Evolutionary conservation across 2,329 filamentous ascomycete genomes (phyloP).

Genomic region (Venturia oleaginea): DNA sequence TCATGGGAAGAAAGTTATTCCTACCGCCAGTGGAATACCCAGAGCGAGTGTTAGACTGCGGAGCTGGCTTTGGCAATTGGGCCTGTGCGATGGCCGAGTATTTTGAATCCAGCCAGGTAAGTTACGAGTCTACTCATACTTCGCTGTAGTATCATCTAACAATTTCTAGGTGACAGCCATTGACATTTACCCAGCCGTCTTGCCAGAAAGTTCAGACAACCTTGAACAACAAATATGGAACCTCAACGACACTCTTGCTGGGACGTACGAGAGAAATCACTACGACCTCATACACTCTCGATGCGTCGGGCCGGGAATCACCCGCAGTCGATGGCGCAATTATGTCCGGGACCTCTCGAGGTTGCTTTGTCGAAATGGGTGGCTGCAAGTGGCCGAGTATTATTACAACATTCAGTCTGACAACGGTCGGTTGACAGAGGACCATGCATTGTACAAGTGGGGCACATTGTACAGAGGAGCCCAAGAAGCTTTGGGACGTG

Average conservation of each 20-base stretch:
- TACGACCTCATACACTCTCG: slow-evolving; percentile 82
- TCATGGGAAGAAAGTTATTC: slow-evolving; percentile 23
- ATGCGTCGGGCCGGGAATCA: slow-evolving; percentile 62
- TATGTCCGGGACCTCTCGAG: slow-evolving; percentile 70
- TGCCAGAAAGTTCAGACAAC: slow-evolving; percentile 30
- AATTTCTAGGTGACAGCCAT: slow-evolving; percentile 27
- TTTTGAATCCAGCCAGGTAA: slow-evolving; percentile 29
- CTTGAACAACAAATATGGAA: slow-evolving; percentile 27
- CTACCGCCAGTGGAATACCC: slow-evolving; percentile 25
- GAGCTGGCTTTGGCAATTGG: slow-evolving; percentile 32
- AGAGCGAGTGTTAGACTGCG: slow-evolving; percentile 29
- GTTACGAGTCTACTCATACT: background rate
- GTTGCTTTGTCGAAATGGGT: slow-evolving; percentile 65
- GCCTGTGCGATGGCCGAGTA: slow-evolving; percentile 28
- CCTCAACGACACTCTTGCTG: slow-evolving; percentile 28
- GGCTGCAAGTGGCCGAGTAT: slow-evolving; percentile 82
- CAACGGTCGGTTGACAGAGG: slow-evolving; percentile 63
- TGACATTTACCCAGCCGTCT: slow-evolving; percentile 27
- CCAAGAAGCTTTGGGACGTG: slow-evolving; percentile 26
- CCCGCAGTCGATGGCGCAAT: slow-evolving; percentile 60
- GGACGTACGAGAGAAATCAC: slow-evolving; percentile 55
- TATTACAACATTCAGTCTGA: slow-evolving; percentile 81
- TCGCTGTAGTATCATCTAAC: background rate
- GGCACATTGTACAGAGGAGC: slow-evolving; percentile 26
- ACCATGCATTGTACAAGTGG: slow-evolving; percentile 29